Percentiles rank a stretch among this genome's conserved stretches.
phyloP scores from a whole-genome alignment of 176 grass and related monocot genomes.

The Phyllostachys edulis region DNA sequence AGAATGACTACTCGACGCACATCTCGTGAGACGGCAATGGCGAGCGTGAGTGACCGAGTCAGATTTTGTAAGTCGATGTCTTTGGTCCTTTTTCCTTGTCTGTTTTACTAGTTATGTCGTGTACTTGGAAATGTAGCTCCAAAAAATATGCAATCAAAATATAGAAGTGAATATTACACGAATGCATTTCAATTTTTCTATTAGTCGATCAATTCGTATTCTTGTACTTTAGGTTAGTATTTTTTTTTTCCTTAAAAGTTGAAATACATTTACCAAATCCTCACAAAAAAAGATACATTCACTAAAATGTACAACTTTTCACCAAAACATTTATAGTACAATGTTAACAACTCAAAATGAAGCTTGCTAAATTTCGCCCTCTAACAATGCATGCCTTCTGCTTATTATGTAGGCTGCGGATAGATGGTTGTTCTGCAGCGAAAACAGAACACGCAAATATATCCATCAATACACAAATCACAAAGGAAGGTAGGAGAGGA shows the following conservation, averaged over 20 bases:
- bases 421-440: background rate
- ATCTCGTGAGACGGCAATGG: slow-evolving; percentile 55
- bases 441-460: slow-evolving; percentile 13
- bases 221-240: background rate
- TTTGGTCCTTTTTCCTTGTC: background rate
- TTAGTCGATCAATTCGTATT: background rate
- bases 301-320: background rate
- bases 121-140: slow-evolving; percentile 15
- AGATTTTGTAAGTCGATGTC: slow-evolving; percentile 24
- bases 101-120: background rate
- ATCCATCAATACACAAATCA: background rate
- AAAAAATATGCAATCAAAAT: slow-evolving; percentile 7
- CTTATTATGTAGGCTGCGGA: background rate
- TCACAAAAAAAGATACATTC: background rate
- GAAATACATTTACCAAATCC: background rate
- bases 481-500: background rate
- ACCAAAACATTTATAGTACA: background rate
- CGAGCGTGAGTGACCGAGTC: slow-evolving; percentile 17
- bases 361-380: background rate
- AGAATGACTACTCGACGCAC: slow-evolving; percentile 33
- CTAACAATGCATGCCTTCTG: background rate
- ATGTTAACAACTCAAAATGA: background rate
- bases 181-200: background rate
- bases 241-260: background rate
- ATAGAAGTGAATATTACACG: background rate